Evolutionary conservation across 2,329 filamentous ascomycete species (phyloP).

Genomic region (Aspergillus sp.): DNA sequence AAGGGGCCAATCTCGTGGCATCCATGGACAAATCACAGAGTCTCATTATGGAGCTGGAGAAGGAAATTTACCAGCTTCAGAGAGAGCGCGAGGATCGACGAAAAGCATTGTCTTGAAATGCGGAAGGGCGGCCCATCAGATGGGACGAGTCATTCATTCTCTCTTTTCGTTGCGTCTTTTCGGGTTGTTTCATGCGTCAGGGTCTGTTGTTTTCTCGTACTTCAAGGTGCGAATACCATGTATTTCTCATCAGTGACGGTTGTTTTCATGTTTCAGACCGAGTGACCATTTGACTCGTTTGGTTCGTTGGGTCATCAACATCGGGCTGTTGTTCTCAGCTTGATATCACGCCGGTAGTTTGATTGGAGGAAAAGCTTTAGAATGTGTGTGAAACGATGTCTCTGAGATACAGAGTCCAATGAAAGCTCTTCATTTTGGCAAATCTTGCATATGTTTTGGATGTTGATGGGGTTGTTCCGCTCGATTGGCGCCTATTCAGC

Average conservation of each 20-base stretch:
- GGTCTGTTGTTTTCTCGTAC: background rate
- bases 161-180: slow-evolving; percentile 13
- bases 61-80: slow-evolving; percentile 66
- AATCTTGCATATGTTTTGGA: slow-evolving; percentile 11
- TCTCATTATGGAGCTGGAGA: slow-evolving; percentile 69
- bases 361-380: slow-evolving; percentile 22
- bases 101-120: slow-evolving; percentile 24
- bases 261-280: slow-evolving; percentile 29
- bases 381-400: slow-evolving; percentile 11
- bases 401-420: slow-evolving; percentile 26
- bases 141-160: slow-evolving; percentile 10
- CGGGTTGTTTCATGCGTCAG: slow-evolving; percentile 12
- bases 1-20: slow-evolving; percentile 61
- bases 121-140: background rate
- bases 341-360: slow-evolving; percentile 19
- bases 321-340: slow-evolving; percentile 28
- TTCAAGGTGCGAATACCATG: slow-evolving; percentile 5
- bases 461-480: slow-evolving; percentile 24
- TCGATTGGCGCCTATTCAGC: slow-evolving; percentile 36
- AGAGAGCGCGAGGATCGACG: slow-evolving; percentile 52
- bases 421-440: slow-evolving; percentile 17
- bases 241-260: slow-evolving; percentile 17
- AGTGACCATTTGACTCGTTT: slow-evolving; percentile 15
- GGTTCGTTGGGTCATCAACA: slow-evolving; percentile 22
- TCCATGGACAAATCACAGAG: slow-evolving; percentile 67